Evolutionary conservation across 192 early-diverging fungal species (phyloP), one percentile per base, ranked within the genome.

Genomic region (Rhizophagus sp.): DNA sequence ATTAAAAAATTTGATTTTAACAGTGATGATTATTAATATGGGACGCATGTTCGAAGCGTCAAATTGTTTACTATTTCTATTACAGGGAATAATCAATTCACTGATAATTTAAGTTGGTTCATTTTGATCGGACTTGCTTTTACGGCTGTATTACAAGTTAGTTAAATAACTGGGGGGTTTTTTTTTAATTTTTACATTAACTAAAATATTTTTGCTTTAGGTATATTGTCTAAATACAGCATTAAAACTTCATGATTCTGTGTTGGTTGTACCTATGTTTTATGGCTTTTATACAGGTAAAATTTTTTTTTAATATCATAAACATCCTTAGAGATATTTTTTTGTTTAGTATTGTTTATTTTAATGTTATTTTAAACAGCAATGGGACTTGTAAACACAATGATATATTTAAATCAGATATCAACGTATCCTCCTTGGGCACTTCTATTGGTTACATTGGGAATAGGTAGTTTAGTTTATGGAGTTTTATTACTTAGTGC

Each of bases 141-240:
- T 6, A 89, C 89, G 3, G 88, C 89, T 19, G 78, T 90, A 11
- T 62, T 90, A 24, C 89, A 90, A 80, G 89, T 87, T 79, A 57
- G 73, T 73, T 19, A 50, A 61, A 2, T 25, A 36, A 36, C 36
- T 65, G 24, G 2, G 24, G 2, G 11, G 11, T 27, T 33, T 0
- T 34, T n/a, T 34, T 44, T 8, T 2, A 2, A 2, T 34, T n/a
- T 71, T 24, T 33, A 25, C 9, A 12, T 65, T 74, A 72, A 79
- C n/a, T 67, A 24, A 34, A 41, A 47, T 67, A 62, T 81, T 70
- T 49, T 44, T 64, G 69, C 62, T 79, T 71, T 83, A 89, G 88
- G 86, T 90, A 36, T 90, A 89, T 67, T 91, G 89, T 69, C 64
- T 91, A 49, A 91, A 91, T 76, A 86, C 86, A 15, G 88, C 86